Evolutionary conservation across 2,329 filamentous ascomycete genomes (phyloP), one percentile per base, ranked within the genome.

Genomic region (Zymoseptoria passerinii): DNA sequence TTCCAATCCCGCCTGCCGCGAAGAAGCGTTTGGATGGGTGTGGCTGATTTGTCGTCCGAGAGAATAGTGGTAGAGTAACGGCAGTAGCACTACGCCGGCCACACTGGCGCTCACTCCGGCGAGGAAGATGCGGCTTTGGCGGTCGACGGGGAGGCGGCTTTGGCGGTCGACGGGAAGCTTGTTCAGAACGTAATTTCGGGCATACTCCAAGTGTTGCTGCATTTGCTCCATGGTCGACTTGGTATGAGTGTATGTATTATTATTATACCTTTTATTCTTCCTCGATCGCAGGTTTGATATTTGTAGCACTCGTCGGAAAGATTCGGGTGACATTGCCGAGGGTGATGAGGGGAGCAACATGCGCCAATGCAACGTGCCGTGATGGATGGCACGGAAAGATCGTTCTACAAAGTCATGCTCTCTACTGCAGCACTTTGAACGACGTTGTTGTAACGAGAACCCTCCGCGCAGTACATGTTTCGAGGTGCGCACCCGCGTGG

Each of bases 11-110:
- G 63, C 63, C 29, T 55, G 58, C 28, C 62, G 58, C 3, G 62
- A 56, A 1, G 58, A 60, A 8, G 57, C 49, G 16, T 58, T 62
- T 3, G 62, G 63, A 23, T 61, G 53, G 8, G 62, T 65, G 50
- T 62, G 62, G 7, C 44, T 50, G 48, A 65, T 35, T 52, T 64
- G 60, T 28, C 63, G 60, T 44, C 63, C 63, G 20, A 64, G 63
- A 20, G 58, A 52, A 48, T 56, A 58, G 54, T 65, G 58, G 28
- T 61, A 58, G 10, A 57, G 44, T 28, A 63, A 61, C 28, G 61
- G 61, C 50, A 59, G 60, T 23, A 63, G 55, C 19, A 63, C 63
- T 13, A 58, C 52, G 6, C 58, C 57, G 55, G 63, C 60, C 50
- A 65, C 59, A 16, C 58, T 58, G 19, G 58, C 53, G 23, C 58